Base-by-base conservation (phyloP, 108 stramenopile species). In the Skeletonema marinoi region DNA sequence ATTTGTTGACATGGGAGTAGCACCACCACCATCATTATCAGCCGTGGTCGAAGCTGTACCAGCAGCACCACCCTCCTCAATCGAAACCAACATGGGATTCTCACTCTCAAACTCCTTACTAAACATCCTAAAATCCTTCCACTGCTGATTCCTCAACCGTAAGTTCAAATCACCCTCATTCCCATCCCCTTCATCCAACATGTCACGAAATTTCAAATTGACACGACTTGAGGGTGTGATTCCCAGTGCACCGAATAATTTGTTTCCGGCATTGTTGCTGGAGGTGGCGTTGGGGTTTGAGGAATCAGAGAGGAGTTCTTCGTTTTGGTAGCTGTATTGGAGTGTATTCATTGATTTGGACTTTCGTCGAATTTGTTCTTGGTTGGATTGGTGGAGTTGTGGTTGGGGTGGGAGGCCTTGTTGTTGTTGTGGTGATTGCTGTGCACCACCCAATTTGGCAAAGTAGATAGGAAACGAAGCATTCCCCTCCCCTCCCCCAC, bases 101-200 rank as follows among this genome's bases (percentile, higher is more conserved):
- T 65, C 36, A 36, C 9, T 48, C 19, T 71, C 64, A 21, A 54
- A 69, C 38, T 48, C 58, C 3, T 19, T 21, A 60, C 46, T 64
- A 56, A 54, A 73, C 17, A 16, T 63, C 2, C 63, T 35, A 69
- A 80, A 80, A 4, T 67, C 73, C 54, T 80, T 80, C 79, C 79
- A 80, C 67, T 58, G 67, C 42, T 80, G 72, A 32, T 80, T 80
- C 50, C 79, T 50, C 48, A 50, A 65, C 3, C 68, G 66, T 19
- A 61, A 38, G 21, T 80, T 80, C 60, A 69, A 42, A 64, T 80
- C 79, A 2, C 68, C 68, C 51, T 80, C 79, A 44, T 63, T 54
- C 1, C 79, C 79, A 48, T 80, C 79, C 7, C 79, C 79, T 41
- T 74, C 79, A 38, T 80, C 79, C 1, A 73, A 56, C 79, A 80